Evolutionary conservation across 805 yeast species (phyloP), one percentile per base, ranked within the genome.

Genomic region (Metschnikowia picachoensis): DNA sequence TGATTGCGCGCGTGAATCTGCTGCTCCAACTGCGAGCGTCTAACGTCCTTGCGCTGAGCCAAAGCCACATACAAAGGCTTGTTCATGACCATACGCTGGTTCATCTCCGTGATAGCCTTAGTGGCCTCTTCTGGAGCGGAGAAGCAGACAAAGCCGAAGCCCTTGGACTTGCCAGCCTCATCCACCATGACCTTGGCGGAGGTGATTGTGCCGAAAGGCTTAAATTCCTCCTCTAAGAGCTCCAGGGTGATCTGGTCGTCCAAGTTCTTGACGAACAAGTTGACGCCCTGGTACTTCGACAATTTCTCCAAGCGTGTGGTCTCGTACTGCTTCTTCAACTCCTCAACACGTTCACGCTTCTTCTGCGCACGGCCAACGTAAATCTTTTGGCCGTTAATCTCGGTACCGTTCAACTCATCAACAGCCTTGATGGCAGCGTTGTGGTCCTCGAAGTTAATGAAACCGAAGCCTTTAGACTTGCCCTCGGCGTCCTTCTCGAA

Each of bases 281-380:
- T 94, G 60, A 91, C 96, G 71, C 97, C 98, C 78, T 91, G 97
- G 80, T 86, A 90, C 76, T 92, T 91, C 66, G 85, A 82, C 67
- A 88, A 75, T 72, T 88, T 88, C 77, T 94, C 98, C 68, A 86
- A 79, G 70, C 96, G 84, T 60, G 86, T 84, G 59, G 87, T 81
- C 75, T 94, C 98, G 77, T 88, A 85, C 77, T 89, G 95, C 75
- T 85, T 85, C 79, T 87, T 89, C 72, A 94, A 86, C 74, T 90
- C 95, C 77, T 89, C 96, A 66, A 84, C 73, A 79, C 99, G 91
- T 82, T 94, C 99, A 73, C 87, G 80, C 82, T 90, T 92, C 90
- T 90, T 92, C 79, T 94, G 99, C 60, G 99, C 99, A 75, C 99
- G 89, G 64, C 97, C 97, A 64, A 92, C 99, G 70, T 83, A 94